Evolutionary conservation across 306 rosid species (phyloP), one percentile per base, ranked within the genome.

Genomic region (Corylus americana): DNA sequence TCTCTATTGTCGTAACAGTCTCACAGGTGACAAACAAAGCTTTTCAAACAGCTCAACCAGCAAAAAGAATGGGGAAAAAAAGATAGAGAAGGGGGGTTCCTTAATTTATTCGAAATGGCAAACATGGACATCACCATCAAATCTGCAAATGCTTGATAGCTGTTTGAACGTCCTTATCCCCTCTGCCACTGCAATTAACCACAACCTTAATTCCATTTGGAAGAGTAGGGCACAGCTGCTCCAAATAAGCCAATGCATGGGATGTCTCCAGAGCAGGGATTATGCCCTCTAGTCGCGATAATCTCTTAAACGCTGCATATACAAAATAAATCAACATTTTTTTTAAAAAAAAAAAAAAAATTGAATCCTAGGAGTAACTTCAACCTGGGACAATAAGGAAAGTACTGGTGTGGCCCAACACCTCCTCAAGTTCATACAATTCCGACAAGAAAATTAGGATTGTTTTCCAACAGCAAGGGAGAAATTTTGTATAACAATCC

Each of bases 251-350:
- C 86, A 95, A 73, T 3, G 98, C 98, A 87, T 95, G 98, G 42
- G 98, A 95, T 29, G 98, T 95, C 84, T 95, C 98, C 84, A 95
- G 25, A 63, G 98, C 98, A 35, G 98, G 98, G 83, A 95, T 91
- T 74, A 95, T 95, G 84, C 98, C 98, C 87, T 95, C 98, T 44
- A 95, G 86, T 69, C 92, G 84, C 0, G 98, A 92, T 62, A 92
- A 83, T 77, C 97, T 86, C 86, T 91, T 90, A 47, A 95, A 95
- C 62, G 96, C 98, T 95, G 88, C 90, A 74, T 13, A 67, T 53
- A 70, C 35, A 76, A 79, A 71, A 50, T 29, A 7, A 58, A 62
- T 14, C 7, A 20, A 6, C 13, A n/a, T n/a, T n/a, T n/a, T n/a
- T n/a, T 48, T 10, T 10, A 11, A 49, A 49, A 13, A 73, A 17